phyloP scores from a whole-genome alignment of 2,329 filamentous ascomycete species.

The Fusarium buxicola region DNA sequence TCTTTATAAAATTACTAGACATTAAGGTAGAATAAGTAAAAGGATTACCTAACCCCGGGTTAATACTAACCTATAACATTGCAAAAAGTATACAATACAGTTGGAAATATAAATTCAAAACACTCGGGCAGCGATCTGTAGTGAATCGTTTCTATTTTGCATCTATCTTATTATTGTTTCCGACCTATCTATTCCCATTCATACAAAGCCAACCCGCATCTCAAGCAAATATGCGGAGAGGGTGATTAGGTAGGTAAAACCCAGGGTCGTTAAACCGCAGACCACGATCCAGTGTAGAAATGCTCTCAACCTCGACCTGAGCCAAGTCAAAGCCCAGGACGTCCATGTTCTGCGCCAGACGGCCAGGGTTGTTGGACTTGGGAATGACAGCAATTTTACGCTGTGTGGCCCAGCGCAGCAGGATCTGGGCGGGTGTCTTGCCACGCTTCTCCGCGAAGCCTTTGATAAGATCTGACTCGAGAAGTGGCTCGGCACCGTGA shows the following conservation, averaged over 20 bases:
- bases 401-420: constrained; percentile 76
- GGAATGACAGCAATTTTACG: constrained; percentile 72
- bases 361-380: constrained; percentile 66
- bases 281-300: constrained; percentile 63
- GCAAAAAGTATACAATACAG: too few relatives aligned
- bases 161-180: constrained; percentile 6
- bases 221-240: constrained; percentile 63
- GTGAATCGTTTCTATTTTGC: constrained; percentile 7
- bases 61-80: too few relatives aligned
- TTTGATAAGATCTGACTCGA: constrained; percentile 57
- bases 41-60: too few relatives aligned
- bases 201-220: background rate
- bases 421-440: constrained; percentile 73
- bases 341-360: constrained; percentile 67
- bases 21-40: too few relatives aligned
- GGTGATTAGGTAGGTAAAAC: constrained; percentile 54
- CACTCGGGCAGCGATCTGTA: too few relatives aligned
- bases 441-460: constrained; percentile 63
- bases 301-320: constrained; percentile 66
- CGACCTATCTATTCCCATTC: background rate
- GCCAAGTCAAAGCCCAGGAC: constrained; percentile 66
- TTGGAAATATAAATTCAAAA: too few relatives aligned
- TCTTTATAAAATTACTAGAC: too few relatives aligned
- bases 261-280: constrained; percentile 69
- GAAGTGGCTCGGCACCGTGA: constrained; percentile 43